Base-by-base conservation (phyloP, 2,329 filamentous ascomycete species). In the Diplodia scrobiculata region DNA sequence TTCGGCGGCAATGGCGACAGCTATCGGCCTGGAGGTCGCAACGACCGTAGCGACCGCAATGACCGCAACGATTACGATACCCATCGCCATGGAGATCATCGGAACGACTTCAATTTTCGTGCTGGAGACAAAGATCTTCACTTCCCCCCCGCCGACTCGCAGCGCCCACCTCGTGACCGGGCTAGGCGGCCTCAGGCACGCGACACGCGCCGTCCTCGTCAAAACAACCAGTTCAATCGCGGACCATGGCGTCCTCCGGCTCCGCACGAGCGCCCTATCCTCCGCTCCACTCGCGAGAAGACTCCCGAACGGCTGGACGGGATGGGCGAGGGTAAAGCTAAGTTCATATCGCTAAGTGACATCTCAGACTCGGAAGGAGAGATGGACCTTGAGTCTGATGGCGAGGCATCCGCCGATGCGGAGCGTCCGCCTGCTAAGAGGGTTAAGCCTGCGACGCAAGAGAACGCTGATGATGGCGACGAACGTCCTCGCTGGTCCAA, bases 401-500 rank as follows among this genome's bases (percentile, higher is more conserved):
- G 71, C 19, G 70, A 71, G 19, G 68, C 65, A 2, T 58, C 36
- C 19, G n/a, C 25, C 17, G 68, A 69, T 62, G 68, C 66, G 5
- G 68, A 51, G 27, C 66, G 34, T n/a, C 60, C 66, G 14, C 66
- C 48, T 69, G 67, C 54, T 67, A 72, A 59, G 77, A 77, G 68
- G 66, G 68, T 38, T 70, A 72, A 60, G 70, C 70, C 17, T 67
- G 69, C 17, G 64, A 69, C 27, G 62, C 67, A 21, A 67, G 55
- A 62, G 71, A 71, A 47, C 68, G 71, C 38, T 27, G 51, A 65
- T 60, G 75, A 76, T 63, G 73, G 74, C 67, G 68, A 78, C 51
- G 75, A 73, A 6, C 74, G 75, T 5, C 92, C 92, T 2, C 92
- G 90, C 76, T 98, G 94, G 94, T 97, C 92, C 4, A 98, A 98